Evolutionary conservation across 225 moss, liverwort and hornwort genomes (phyloP).

Genomic region (Neckera pumila): DNA sequence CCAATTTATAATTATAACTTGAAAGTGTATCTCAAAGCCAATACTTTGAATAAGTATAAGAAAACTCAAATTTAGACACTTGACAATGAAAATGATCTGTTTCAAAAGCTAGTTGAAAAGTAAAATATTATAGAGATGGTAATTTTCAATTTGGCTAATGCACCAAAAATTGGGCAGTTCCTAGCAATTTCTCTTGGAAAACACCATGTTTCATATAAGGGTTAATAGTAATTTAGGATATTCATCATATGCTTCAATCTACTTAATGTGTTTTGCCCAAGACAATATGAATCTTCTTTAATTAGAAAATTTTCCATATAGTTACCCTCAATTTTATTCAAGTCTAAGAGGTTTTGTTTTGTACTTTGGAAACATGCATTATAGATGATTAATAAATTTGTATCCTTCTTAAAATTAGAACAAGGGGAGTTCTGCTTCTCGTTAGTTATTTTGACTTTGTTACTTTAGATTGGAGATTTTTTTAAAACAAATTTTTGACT

Average conservation of each 20-base stretch:
- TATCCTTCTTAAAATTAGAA: neutral
- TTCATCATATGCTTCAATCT: neutral
- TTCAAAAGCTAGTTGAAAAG: neutral
- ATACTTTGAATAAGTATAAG: too few species aligned
- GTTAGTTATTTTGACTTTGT: neutral
- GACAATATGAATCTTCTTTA: neutral
- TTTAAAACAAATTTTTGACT: too few species aligned
- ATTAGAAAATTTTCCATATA: neutral
- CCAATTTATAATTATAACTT: fast-evolving
- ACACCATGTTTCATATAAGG: fast-evolving
- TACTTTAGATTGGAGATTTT: neutral
- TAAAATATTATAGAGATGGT: neutral
- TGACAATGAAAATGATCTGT: too few species aligned
- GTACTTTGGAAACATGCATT: neutral
- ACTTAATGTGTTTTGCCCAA: neutral
- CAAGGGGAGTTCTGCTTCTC: neutral
- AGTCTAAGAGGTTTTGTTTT: neutral
- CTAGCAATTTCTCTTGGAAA: neutral
- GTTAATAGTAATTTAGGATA: neutral
- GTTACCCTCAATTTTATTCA: too few species aligned
- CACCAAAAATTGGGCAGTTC: neutral
- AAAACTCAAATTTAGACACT: neutral
- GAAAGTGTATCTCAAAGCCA: fast-evolving
- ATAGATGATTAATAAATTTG: neutral
- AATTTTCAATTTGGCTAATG: neutral